Conservation (phyloP, 148 eudicot genomes). For the Vaccinium vitisidaea region DNA sequence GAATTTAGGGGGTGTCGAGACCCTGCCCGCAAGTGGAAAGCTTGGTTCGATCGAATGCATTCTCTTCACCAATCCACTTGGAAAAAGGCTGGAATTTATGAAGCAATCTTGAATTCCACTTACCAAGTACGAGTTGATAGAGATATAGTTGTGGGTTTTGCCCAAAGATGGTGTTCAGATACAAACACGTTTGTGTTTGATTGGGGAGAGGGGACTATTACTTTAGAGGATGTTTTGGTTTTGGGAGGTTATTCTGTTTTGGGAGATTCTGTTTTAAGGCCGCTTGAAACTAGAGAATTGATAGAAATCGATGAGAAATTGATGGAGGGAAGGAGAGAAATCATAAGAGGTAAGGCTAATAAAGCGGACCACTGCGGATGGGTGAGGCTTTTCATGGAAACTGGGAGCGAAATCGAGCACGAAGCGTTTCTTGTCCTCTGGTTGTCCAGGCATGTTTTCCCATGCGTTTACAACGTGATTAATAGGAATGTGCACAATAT, state of each 20-base stretch:
- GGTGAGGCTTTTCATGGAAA: constrained; percentile 26
- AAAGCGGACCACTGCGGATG: constrained; percentile 13
- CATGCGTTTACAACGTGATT: neutral
- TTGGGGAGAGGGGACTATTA: neutral
- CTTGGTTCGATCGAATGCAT: neutral
- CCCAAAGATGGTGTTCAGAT: neutral
- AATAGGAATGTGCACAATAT: constrained; percentile 18
- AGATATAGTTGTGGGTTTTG: neutral
- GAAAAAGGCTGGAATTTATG: neutral
- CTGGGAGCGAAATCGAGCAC: neutral
- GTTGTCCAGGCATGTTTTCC: neutral
- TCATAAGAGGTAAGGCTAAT: neutral
- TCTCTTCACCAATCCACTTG: neutral
- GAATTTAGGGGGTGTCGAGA: neutral
- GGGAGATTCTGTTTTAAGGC: constrained; percentile 29
- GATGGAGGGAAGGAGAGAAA: neutral
- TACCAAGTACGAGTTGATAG: neutral
- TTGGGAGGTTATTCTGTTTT: constrained; percentile 50
- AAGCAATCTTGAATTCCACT: neutral
- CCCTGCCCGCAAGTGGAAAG: neutral
- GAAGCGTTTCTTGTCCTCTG: constrained; percentile 3
- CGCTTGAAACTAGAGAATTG: neutral
- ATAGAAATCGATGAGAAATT: constrained; percentile 17
- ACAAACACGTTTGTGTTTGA: neutral
- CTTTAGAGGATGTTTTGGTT: neutral